These are phyloP conservation scores for Penicillium sp. DNA, from an alignment of 2,329 filamentous ascomycete species.

Conservation along the genomic window DNA sequence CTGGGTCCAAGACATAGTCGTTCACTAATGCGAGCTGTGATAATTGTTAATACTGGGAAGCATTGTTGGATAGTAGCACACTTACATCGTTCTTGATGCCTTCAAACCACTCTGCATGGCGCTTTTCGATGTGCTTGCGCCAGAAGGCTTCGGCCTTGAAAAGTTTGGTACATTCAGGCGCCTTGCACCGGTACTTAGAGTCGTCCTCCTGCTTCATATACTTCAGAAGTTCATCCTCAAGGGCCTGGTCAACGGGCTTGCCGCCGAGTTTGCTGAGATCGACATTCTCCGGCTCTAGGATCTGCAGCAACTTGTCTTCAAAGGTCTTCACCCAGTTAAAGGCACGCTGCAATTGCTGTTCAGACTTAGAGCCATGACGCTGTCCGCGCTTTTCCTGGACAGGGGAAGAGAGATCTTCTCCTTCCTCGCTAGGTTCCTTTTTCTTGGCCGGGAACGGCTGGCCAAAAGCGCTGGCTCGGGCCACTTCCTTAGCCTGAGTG, in stretches of 20 bases:
- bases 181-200: conserved; percentile 94
- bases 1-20: conserved; percentile 87
- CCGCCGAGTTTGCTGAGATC: conserved; percentile 91
- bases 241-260: conserved; percentile 77
- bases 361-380: conserved; percentile 70
- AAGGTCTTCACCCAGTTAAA: conserved; percentile 99
- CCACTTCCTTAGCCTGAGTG: conserved; percentile 77
- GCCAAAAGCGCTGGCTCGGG: conserved; percentile 77
- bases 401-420: conserved; percentile 64
- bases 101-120: conserved; percentile 85
- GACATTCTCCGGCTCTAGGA: conserved; percentile 83
- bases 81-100: conserved; percentile 78
- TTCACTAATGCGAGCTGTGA: conserved; percentile 83
- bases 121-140: conserved; percentile 96
- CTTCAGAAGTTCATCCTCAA: conserved; percentile 82
- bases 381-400: conserved; percentile 72
- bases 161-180: conserved; percentile 91
- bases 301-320: conserved; percentile 91
- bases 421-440: conserved; percentile 63
- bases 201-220: conserved; percentile 97
- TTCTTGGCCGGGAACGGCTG: conserved; percentile 83
- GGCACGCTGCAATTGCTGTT: conserved; percentile 88
- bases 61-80: conserved; percentile 16
- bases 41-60: conserved; percentile 7
- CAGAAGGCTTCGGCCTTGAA: conserved; percentile 98